Base-by-base conservation (phyloP, 305 asterid genomes). In the Galium porrigens region DNA sequence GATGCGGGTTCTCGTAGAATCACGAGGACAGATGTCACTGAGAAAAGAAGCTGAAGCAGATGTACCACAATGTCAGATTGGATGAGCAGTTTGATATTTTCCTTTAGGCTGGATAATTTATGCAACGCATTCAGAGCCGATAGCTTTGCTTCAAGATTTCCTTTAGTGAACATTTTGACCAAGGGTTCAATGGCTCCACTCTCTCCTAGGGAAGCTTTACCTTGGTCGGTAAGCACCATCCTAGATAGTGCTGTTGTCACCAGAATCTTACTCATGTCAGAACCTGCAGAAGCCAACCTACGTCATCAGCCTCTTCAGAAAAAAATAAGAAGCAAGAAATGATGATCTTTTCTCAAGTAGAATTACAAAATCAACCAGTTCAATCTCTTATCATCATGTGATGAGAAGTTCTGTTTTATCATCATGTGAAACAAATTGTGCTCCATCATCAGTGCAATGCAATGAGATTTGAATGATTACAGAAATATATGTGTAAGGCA, bases 181-280 rank as follows among this genome's bases (percentile, higher is more conserved):
- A 91, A 86, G 1, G 90, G 83, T 60, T 84, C 85, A 4, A 86
- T 79, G 10, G 83, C 92, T 17, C 95, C 96, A 6, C 75, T 73
- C 70, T 82, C 77, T 54, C 92, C 96, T 2, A 91, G 81, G 61
- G 81, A 84, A 32, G 80, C 82, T 66, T 81, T 84, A 72, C 77
- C 72, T 76, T 78, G 89, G 66, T 88, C 96, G 1, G 90, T 86
- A 53, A 88, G 90, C 59, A 81, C 84, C 77, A 86, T 68, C 70
- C 91, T 88, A 56, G 95, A 86, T 11, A 88, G 29, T 6, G 98
- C 92, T 33, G 94, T 82, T 69, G 98, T 95, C 96, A 91, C 85
- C 61, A 88, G 79, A 53, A 91, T 82, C 78, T 84, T 91, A 48
- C 87, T 77, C 94, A 86, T 91, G 25, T 91, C 96, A 25, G 97